Percentiles rank a stretch among this genome's conserved stretches.
phyloP scores from a whole-genome alignment of 352 stramenopile species.

The Globisporangium okanoganense region DNA sequence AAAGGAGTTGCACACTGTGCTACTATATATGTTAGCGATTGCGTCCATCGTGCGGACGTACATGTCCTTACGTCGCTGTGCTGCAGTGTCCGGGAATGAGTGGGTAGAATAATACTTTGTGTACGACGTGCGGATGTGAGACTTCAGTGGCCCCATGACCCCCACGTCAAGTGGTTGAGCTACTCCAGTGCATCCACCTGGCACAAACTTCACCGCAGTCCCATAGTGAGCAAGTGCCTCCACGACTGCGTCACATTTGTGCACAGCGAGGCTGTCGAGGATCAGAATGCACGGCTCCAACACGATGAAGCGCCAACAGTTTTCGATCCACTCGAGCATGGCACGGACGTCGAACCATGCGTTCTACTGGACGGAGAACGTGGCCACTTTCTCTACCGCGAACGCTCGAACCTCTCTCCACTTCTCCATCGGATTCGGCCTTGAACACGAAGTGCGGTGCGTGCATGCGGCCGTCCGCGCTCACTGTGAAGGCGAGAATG shows the following conservation, averaged over 20 bases:
- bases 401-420: not conserved
- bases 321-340: not conserved
- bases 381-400: not conserved
- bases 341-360: not conserved
- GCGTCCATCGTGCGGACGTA: not conserved
- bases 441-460: not conserved
- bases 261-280: not conserved
- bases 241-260: not conserved
- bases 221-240: not conserved
- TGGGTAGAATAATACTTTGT: not conserved
- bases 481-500: not conserved
- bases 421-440: not conserved
- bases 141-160: not conserved
- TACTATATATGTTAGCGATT: not conserved
- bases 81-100: not conserved
- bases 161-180: not conserved
- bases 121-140: not conserved
- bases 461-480: not conserved
- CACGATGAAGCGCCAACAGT: not conserved
- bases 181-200: not conserved
- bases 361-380: not conserved
- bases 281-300: not conserved
- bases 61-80: not conserved
- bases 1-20: not conserved
- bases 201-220: not conserved